Percentiles rank a stretch among this genome's conserved stretches.
Conservation (phyloP, 139 green algal genomes). For the Raphidocelis subcapitata region DNA sequence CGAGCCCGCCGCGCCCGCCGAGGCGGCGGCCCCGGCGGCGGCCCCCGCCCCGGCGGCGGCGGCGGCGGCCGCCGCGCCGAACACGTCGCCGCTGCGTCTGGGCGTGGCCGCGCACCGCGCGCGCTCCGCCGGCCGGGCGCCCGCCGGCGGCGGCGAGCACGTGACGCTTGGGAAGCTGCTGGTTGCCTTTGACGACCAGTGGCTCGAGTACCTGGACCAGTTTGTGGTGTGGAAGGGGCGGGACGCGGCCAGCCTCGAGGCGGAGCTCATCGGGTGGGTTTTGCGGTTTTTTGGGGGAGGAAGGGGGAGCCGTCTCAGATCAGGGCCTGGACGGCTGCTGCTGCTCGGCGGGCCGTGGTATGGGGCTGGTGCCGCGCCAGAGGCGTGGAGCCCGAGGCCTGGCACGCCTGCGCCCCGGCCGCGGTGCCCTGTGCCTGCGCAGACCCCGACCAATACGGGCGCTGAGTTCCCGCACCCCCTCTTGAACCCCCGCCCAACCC, state of each 20-base stretch:
- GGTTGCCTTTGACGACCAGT: slow-evolving; percentile 74
- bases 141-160: background rate
- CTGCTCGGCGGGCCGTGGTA: too few relatives aligned
- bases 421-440: too few relatives aligned
- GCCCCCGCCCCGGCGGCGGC: background rate
- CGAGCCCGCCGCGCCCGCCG: background rate
- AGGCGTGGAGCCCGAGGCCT: too few relatives aligned
- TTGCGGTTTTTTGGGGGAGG: too few relatives aligned
- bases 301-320: too few relatives aligned
- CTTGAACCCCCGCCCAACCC: too few relatives aligned
- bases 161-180: slow-evolving; percentile 32
- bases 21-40: background rate
- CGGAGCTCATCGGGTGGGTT: slow-evolving; percentile 73
- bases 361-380: too few relatives aligned
- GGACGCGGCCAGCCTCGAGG: slow-evolving; percentile 76
- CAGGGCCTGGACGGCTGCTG: too few relatives aligned
- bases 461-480: too few relatives aligned
- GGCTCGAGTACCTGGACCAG: slow-evolving; percentile 89
- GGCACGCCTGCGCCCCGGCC: too few relatives aligned
- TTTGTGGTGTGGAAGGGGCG: slow-evolving; percentile 91
- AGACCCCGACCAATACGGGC: too few relatives aligned
- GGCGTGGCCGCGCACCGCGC: background rate
- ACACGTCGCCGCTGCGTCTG: background rate
- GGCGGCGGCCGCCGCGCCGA: background rate
- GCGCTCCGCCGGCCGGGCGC: background rate